Percentiles rank a stretch among this genome's conserved stretches.
Conservation (phyloP, 2,329 filamentous ascomycete genomes). For the Calonectria hawksworthii region DNA sequence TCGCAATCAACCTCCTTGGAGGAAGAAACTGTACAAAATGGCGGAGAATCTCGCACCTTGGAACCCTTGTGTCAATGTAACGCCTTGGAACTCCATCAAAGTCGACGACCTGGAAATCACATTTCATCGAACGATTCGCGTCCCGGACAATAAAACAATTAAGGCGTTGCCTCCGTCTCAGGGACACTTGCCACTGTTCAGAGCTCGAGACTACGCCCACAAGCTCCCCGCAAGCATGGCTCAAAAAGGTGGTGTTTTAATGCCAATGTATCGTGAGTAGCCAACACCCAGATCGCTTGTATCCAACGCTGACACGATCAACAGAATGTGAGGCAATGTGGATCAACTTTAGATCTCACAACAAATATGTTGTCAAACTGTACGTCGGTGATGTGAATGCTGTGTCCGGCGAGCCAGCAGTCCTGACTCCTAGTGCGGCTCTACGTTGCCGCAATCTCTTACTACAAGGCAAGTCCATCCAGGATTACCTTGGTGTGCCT, state of each 20-base stretch:
- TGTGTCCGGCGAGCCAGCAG: neutral
- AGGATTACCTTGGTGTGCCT: neutral
- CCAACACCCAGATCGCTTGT: neutral
- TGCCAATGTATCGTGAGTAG: neutral
- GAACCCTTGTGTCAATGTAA: neutral
- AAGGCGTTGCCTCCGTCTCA: neutral
- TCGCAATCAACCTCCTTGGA: neutral
- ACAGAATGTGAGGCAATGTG: neutral
- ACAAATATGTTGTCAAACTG: neutral
- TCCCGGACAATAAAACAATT: neutral
- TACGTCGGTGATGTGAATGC: neutral
- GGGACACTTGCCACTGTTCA: neutral
- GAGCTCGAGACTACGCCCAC: neutral
- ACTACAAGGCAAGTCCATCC: neutral
- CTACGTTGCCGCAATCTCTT: neutral
- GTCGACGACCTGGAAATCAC: neutral
- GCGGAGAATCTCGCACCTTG: neutral
- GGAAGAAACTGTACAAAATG: neutral
- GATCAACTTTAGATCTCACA: neutral
- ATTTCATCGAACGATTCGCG: neutral
- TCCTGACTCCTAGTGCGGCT: neutral
- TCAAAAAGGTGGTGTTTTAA: neutral
- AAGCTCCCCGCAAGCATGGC: neutral
- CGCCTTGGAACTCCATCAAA: neutral
- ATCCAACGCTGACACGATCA: neutral